Evolutionary conservation across 1,284 basidiomycete genomes (phyloP).

Genomic region (Marasmius tenuissimus): DNA sequence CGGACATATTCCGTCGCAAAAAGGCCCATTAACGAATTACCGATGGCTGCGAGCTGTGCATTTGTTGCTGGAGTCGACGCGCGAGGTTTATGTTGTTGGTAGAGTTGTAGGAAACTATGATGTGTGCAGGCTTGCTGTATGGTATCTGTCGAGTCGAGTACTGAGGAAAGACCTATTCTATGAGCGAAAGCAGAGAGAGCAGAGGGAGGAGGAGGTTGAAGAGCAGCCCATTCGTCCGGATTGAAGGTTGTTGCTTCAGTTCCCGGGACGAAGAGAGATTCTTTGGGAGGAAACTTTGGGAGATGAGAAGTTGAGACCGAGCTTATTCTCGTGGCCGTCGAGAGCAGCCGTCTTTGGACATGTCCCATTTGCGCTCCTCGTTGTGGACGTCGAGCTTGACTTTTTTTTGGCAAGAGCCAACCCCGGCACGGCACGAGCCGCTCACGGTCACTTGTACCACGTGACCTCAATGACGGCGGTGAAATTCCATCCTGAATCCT

Average conservation of each 20-base stretch:
- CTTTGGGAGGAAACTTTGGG: slow-evolving; percentile 62
- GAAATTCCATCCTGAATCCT: not conserved
- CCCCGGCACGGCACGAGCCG: not conserved
- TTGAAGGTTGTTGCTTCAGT: slow-evolving; percentile 46
- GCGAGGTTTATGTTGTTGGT: slow-evolving; percentile 53
- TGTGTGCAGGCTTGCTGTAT: slow-evolving; percentile 82
- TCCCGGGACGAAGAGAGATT: slow-evolving; percentile 41
- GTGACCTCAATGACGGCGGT: not conserved
- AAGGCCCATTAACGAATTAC: slow-evolving; percentile 90
- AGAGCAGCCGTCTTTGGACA: slow-evolving; percentile 58
- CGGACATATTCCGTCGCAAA: slow-evolving; percentile 88
- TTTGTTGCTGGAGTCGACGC: slow-evolving; percentile 64
- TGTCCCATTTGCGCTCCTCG: slow-evolving; percentile 44
- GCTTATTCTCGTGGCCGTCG: slow-evolving; percentile 54
- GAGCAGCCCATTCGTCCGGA: slow-evolving; percentile 65
- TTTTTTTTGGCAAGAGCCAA: not conserved
- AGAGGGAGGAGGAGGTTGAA: slow-evolving; percentile 72
- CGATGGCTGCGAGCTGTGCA: slow-evolving; percentile 76
- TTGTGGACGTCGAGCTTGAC: not conserved
- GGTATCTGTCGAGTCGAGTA: slow-evolving; percentile 48
- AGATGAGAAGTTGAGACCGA: slow-evolving; percentile 56
- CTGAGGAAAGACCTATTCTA: slow-evolving; percentile 65
- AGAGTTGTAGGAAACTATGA: slow-evolving; percentile 65
- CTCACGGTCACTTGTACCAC: not conserved
- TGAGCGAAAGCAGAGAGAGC: slow-evolving; percentile 75